Evolutionary conservation across 352 stramenopile genomes (phyloP), one percentile per base, ranked within the genome.

Genomic region (Globisporangium alternatum): DNA sequence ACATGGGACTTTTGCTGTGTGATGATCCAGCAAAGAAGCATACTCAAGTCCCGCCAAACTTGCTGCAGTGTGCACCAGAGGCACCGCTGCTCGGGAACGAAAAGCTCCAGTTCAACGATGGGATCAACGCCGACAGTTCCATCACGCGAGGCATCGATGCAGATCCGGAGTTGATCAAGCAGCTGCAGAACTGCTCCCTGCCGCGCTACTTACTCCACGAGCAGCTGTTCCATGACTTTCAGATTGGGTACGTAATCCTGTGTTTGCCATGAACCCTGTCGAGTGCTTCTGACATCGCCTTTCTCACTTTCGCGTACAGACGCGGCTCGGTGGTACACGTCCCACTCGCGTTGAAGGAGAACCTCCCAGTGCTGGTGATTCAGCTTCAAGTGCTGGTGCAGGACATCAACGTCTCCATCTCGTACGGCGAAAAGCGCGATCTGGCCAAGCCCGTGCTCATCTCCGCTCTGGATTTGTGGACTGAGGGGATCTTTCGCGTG

Each of bases 51-150:
- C 83, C 83, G 0, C 62, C 48, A 3, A 91, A 90, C 41, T 43
- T 93, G 15, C 71, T 64, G 33, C 80, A 91, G 53, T 86, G 75
- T 44, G 69, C 74, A 22, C 76, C 83, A 37, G 71, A 86, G 13
- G 75, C 78, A 17, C 49, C 62, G 17, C 57, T 88, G 63, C 17
- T 69, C 41, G 75, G 70, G 0, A 67, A 72, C 6, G 67, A 74
- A 22, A 62, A 49, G 45, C 41, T 68, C 28, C 3, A 43, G 25
- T 68, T 68, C 37, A 41, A 22, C 15, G 55, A 37, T 19, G 49
- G 39, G 0, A 54, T 68, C 47, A 51, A 53, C 35, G 63, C 63
- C n/a, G 75, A 82, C 44, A 74, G 66, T 48, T 66, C 28, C 10
- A 56, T 82, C 51, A 64, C 66, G 25, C 71, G 69, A 48, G 56